A percentile compares a stretch with the other conserved stretches of the same genome.
Conservation (phyloP, 495 filamentous ascomycete species). For the Neurospora tetrasperma region DNA sequence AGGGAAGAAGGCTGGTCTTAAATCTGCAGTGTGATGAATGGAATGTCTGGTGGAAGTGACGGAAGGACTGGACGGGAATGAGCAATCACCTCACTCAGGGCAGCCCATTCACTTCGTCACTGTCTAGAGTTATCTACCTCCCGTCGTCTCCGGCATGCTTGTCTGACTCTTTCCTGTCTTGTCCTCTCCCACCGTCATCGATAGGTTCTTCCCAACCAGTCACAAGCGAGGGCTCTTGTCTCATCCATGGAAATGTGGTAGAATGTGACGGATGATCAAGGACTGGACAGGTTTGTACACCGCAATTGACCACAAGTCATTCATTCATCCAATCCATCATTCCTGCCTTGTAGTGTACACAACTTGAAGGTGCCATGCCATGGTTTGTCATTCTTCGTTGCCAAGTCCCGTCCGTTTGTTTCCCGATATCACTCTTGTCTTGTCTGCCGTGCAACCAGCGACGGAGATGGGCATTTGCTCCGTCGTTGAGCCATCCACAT, state of each 20-base stretch:
- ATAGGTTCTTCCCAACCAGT: neutral
- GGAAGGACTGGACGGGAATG: neutral
- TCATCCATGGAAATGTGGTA: neutral
- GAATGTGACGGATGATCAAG: neutral
- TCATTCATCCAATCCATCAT: neutral
- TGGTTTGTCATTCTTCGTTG: neutral
- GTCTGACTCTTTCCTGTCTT: neutral
- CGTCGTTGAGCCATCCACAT: neutral
- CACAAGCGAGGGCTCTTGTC: neutral
- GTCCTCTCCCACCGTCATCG: neutral
- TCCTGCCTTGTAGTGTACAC: neutral
- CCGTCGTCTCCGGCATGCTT: neutral
- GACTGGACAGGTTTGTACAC: neutral
- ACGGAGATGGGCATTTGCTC: neutral
- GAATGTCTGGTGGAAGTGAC: neutral
- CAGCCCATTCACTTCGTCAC: neutral
- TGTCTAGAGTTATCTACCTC: neutral
- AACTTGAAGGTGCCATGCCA: too few relatives aligned
- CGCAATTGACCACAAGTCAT: neutral
- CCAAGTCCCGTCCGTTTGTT: neutral
- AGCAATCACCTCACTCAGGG: neutral
- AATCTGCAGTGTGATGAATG: neutral
- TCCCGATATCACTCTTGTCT: neutral
- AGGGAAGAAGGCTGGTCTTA: neutral
- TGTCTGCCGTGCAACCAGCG: neutral